phyloP scores from a whole-genome alignment of 1,284 basidiomycete species.

The Polyporus tsugae region DNA sequence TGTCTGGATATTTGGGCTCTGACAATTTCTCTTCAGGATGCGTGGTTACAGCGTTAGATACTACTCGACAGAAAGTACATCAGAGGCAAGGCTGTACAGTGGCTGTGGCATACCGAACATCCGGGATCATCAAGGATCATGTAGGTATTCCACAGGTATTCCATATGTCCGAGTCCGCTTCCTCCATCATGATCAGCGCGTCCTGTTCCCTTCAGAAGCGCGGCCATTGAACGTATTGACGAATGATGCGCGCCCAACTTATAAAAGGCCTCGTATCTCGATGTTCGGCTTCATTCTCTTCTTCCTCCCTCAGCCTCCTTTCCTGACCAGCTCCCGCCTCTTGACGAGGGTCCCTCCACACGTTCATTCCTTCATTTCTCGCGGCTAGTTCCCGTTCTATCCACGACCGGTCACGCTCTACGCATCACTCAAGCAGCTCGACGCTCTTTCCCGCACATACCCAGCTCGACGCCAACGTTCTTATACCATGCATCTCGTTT shows the following conservation, averaged over 20 bases:
- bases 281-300: not conserved
- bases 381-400: slow-evolving; percentile 2
- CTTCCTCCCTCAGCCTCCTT: not conserved
- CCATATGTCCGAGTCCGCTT: not conserved
- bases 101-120: slow-evolving; percentile 1
- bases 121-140: not conserved
- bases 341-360: slow-evolving; percentile 7
- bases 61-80: not conserved
- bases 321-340: slow-evolving; percentile 2
- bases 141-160: not conserved
- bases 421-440: slow-evolving; percentile 5
- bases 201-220: not conserved
- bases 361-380: slow-evolving; percentile 4
- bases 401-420: slow-evolving; percentile 3
- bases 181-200: not conserved
- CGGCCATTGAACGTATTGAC: not conserved
- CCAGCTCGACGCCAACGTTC: not conserved
- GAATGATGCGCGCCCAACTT: not conserved
- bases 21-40: not conserved
- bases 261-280: not conserved
- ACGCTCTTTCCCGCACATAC: not conserved
- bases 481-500: slow-evolving; percentile 6
- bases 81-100: slow-evolving; percentile 1
- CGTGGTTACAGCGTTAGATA: not conserved
- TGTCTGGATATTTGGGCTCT: not conserved